These are phyloP conservation scores for Cymbopogon flexuosus DNA, from an alignment of 202 grass and related monocot species.

Conservation along the genomic window DNA sequence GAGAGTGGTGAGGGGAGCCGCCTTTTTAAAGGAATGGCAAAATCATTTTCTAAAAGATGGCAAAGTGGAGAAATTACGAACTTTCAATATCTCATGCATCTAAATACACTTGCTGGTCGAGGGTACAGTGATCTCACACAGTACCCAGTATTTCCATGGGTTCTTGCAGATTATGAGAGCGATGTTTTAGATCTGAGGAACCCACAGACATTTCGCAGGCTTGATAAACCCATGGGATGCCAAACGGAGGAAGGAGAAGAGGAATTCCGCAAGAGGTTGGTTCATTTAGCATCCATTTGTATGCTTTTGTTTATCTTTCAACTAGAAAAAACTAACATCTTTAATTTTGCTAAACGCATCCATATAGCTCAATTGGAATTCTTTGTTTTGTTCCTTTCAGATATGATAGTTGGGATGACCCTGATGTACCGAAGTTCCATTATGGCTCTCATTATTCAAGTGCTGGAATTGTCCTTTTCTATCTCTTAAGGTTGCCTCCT, in stretches of 20 bases:
- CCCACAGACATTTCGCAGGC: conserved; percentile 76
- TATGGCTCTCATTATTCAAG: conserved; percentile 99
- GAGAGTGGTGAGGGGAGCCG: conserved; percentile 85
- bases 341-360: conserved; percentile 3
- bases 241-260: conserved; percentile 90
- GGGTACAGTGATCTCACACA: conserved; percentile 98
- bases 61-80: conserved; percentile 98
- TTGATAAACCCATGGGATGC: conserved; percentile 98
- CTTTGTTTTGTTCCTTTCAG: conserved; percentile 48
- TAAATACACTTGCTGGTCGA: conserved; percentile 94
- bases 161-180: conserved; percentile 94
- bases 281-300: conserved; percentile 19
- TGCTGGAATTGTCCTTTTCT: conserved; percentile 99
- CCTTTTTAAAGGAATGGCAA: conserved; percentile 76
- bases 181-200: conserved; percentile 80
- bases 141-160: conserved; percentile 99
- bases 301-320: conserved; percentile 25
- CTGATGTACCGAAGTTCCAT: conserved; percentile 98
- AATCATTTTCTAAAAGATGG: conserved; percentile 97
- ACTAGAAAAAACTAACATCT: neutral
- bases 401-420: conserved; percentile 98
- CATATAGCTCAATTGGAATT: conserved; percentile 16
- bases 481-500: conserved; percentile 85
- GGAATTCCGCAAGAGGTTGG: conserved; percentile 90
- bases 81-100: conserved; percentile 99